Conservation (phyloP, 2,329 filamentous ascomycete genomes). For the Penicillium sp. region DNA sequence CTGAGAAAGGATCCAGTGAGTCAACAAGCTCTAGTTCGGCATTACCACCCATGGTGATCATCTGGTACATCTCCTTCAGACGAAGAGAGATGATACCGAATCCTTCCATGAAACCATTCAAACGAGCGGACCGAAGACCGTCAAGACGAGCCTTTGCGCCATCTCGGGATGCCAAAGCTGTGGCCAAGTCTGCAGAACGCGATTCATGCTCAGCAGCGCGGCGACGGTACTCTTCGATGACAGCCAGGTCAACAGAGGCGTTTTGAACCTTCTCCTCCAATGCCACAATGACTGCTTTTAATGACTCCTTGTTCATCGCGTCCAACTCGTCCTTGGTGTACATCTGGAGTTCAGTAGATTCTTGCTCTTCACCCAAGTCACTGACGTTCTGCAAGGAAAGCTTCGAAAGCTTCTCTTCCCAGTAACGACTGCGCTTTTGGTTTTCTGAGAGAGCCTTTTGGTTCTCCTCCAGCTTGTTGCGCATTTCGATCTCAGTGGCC, state of each 20-base stretch:
- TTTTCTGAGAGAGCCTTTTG: conserved; percentile 86
- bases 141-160: conserved; percentile 88
- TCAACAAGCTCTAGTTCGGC: conserved; percentile 97
- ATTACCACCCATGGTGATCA: conserved; percentile 99
- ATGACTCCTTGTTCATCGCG: conserved; percentile 62
- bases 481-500: conserved; percentile 94
- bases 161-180: conserved; percentile 76
- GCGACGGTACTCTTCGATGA: conserved; percentile 84
- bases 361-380: conserved; percentile 62
- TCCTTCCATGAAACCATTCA: conserved; percentile 98
- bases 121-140: conserved; percentile 81
- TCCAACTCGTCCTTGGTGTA: conserved; percentile 72
- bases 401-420: conserved; percentile 87
- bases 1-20: conserved; percentile 91
- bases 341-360: conserved; percentile 60
- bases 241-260: conserved; percentile 81
- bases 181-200: conserved; percentile 79
- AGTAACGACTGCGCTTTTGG: conserved; percentile 78
- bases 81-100: conserved; percentile 92
- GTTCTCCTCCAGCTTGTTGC: conserved; percentile 95
- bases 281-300: conserved; percentile 65
- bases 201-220: conserved; percentile 79
- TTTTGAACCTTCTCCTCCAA: conserved; percentile 78
- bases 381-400: conserved; percentile 78
- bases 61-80: conserved; percentile 99